phyloP scores from a whole-genome alignment of 495 filamentous ascomycete genomes.

The Podospora appendiculata region DNA sequence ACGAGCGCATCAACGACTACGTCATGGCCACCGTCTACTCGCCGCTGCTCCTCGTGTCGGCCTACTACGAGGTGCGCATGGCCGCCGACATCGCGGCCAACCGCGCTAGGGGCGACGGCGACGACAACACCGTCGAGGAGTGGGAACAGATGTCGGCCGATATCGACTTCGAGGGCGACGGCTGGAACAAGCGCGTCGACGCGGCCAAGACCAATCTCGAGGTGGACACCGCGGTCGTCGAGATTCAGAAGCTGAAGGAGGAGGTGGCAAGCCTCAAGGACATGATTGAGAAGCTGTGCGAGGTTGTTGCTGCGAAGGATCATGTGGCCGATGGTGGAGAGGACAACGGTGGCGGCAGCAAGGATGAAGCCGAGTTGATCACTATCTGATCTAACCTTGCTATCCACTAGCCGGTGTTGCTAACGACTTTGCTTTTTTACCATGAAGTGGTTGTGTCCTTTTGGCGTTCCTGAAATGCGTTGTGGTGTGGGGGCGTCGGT shows the following conservation, averaged over 20 bases:
- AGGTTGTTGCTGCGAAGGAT: neutral
- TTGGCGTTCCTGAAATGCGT: too few species aligned
- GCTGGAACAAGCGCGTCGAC: slow-evolving; percentile 71
- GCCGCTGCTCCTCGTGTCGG: slow-evolving; percentile 73
- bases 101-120: slow-evolving; percentile 71
- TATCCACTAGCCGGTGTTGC: too few species aligned
- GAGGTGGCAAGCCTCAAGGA: slow-evolving; percentile 64
- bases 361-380: too few species aligned
- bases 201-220: slow-evolving; percentile 70
- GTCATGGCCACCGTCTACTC: slow-evolving; percentile 85
- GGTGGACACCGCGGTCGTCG: slow-evolving; percentile 57
- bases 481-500: too few species aligned
- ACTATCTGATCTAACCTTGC: too few species aligned
- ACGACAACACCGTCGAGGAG: slow-evolving; percentile 82
- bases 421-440: too few species aligned
- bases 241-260: slow-evolving; percentile 58
- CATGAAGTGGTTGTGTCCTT: too few species aligned
- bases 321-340: slow-evolving; percentile 1
- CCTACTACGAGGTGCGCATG: slow-evolving; percentile 62
- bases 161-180: slow-evolving; percentile 69
- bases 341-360: slow-evolving; percentile 12
- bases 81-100: slow-evolving; percentile 65
- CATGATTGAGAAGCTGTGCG: slow-evolving; percentile 16
- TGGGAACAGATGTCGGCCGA: slow-evolving; percentile 78
- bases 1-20: slow-evolving; percentile 73